These are phyloP conservation scores for Gaeumannomyces tritici DNA, from an alignment of 2,329 filamentous ascomycete genomes.

Conservation along the genomic window DNA sequence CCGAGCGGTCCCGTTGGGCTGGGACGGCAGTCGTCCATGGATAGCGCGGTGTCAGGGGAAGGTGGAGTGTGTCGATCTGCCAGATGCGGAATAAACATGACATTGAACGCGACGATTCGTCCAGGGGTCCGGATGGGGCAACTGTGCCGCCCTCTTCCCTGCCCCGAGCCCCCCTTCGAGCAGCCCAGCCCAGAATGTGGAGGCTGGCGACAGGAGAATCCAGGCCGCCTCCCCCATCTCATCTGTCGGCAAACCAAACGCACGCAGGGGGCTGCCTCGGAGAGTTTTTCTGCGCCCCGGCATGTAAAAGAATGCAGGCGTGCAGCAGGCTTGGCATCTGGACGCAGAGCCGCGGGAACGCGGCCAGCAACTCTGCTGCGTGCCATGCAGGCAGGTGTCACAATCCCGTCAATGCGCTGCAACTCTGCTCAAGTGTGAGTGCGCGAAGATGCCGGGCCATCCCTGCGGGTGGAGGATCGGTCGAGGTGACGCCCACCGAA, in stretches of 20 bases:
- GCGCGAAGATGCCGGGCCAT: not conserved
- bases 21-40: no score
- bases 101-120: not conserved
- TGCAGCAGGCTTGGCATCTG: no score
- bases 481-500: not conserved
- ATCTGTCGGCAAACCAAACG: not conserved
- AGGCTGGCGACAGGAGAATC: not conserved
- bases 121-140: no score
- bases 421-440: not conserved
- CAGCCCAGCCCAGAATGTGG: no score
- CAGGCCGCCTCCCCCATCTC: not conserved
- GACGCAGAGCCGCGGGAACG: no score
- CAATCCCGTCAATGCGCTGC: not conserved
- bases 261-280: not conserved
- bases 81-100: not conserved
- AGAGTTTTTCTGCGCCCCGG: no score
- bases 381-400: no score
- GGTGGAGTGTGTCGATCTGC: not conserved
- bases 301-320: no score
- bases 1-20: no score
- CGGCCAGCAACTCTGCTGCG: no score
- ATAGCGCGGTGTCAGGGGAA: not conserved
- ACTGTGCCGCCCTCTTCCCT: not conserved
- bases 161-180: no score
- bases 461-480: not conserved